phyloP scores from a whole-genome alignment of 2,329 filamentous ascomycete species.

The Aspergillus hiratsukae region DNA sequence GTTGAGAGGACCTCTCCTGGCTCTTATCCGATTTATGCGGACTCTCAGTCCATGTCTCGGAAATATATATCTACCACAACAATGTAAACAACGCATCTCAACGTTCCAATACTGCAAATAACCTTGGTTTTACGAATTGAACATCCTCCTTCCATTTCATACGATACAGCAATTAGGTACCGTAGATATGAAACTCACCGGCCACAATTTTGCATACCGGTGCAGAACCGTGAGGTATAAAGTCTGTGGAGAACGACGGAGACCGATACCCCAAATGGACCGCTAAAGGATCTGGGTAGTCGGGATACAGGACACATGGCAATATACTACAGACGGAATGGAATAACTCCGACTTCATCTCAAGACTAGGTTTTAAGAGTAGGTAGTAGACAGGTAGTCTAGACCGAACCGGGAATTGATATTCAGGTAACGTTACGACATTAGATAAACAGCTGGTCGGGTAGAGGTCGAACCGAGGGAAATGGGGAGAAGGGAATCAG shows the following conservation, averaged over 20 bases:
- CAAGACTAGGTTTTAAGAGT: not conserved
- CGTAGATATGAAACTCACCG: not conserved
- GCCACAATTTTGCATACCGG: not conserved
- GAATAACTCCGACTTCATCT: not conserved
- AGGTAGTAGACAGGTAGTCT: too few species aligned
- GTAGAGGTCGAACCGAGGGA: not conserved
- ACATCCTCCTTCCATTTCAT: not conserved
- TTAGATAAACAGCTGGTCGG: constrained; percentile 5
- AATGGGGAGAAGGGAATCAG: not conserved
- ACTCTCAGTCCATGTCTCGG: too few species aligned
- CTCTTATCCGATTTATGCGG: too few species aligned
- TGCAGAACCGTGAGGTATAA: not conserved
- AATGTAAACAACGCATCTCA: not conserved
- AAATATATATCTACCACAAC: not conserved
- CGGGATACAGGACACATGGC: not conserved
- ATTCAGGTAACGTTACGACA: constrained; percentile 11
- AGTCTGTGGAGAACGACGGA: not conserved
- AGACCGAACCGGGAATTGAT: not conserved
- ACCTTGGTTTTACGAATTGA: not conserved
- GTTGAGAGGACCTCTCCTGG: not conserved
- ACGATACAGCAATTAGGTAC: not conserved
- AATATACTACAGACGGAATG: not conserved
- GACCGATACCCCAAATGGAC: not conserved
- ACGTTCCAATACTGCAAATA: not conserved
- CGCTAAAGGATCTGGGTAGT: not conserved